Percentiles rank a stretch among this genome's conserved stretches.
phyloP scores from a whole-genome alignment of 2,329 filamentous ascomycete species.

The Ceratocystis alfenasii region DNA sequence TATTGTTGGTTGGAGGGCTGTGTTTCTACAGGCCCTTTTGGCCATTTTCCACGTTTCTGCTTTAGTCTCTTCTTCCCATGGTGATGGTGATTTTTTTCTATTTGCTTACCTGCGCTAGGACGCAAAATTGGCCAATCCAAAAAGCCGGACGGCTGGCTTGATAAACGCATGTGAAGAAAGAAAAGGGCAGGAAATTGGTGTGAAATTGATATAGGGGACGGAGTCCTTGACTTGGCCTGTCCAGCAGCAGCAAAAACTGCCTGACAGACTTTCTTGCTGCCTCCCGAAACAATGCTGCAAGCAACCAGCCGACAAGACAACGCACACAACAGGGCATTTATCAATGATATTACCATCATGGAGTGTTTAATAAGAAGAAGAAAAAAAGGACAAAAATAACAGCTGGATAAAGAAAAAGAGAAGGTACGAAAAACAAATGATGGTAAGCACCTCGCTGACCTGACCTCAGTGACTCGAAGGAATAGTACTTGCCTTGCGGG shows the following conservation, averaged over 20 bases:
- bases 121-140: neutral
- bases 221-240: neutral
- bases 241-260: neutral
- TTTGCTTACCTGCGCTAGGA: neutral
- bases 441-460: slow-evolving; percentile 9
- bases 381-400: neutral
- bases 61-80: neutral
- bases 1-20: slow-evolving; percentile 3
- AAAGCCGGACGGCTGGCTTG: neutral
- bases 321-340: neutral
- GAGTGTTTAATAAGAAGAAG: neutral
- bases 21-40: slow-evolving; percentile 5
- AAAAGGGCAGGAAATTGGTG: neutral
- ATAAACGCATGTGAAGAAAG: neutral
- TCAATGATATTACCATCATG: neutral
- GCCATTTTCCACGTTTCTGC: neutral
- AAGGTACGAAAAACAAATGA: neutral
- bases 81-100: neutral
- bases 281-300: slow-evolving; percentile 2
- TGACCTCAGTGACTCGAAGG: slow-evolving; percentile 1
- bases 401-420: neutral
- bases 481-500: slow-evolving; percentile 4
- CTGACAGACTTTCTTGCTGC: neutral
- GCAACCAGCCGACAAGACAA: neutral
- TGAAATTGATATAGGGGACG: neutral